These are phyloP conservation scores for Cladosporium sp. DNA, from an alignment of 2,329 filamentous ascomycete species.

Conservation along the genomic window DNA sequence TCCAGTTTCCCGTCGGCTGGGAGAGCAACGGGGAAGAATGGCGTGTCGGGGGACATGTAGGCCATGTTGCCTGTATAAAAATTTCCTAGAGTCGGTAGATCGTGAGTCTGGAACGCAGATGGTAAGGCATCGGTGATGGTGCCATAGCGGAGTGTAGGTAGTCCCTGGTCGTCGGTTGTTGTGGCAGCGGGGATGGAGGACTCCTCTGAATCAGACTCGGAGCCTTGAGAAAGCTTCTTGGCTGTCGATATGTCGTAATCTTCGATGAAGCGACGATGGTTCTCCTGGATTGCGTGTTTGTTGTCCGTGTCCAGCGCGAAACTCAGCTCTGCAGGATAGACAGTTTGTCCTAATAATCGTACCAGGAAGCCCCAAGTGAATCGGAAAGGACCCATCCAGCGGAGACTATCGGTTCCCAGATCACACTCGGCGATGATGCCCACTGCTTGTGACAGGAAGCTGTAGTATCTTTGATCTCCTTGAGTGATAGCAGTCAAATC, in stretches of 20 bases:
- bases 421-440: constrained; percentile 90
- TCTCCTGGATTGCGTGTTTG: constrained; percentile 66
- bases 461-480: constrained; percentile 67
- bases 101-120: constrained; percentile 68
- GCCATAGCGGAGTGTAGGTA: constrained; percentile 74
- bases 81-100: constrained; percentile 76
- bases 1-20: constrained; percentile 85
- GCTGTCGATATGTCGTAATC: constrained; percentile 25
- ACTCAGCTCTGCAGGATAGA: constrained; percentile 86
- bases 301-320: constrained; percentile 76
- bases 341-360: constrained; percentile 68
- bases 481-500: constrained; percentile 89
- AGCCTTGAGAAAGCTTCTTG: constrained; percentile 19
- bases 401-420: constrained; percentile 80
- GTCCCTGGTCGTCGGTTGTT: constrained; percentile 30
- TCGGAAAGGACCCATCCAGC: constrained; percentile 85
- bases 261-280: constrained; percentile 38
- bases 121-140: constrained; percentile 75
- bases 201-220: constrained; percentile 2
- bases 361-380: constrained; percentile 84
- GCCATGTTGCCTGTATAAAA: constrained; percentile 96
- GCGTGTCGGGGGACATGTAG: constrained; percentile 80
- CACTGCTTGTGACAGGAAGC: constrained; percentile 85
- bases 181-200: constrained; percentile 1
- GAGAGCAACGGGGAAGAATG: constrained; percentile 81